Percentiles rank a stretch among this genome's conserved stretches.
Evolutionary conservation across 23 red algal genomes (phyloP).

Genomic region (Porphyridium purpureum): DNA sequence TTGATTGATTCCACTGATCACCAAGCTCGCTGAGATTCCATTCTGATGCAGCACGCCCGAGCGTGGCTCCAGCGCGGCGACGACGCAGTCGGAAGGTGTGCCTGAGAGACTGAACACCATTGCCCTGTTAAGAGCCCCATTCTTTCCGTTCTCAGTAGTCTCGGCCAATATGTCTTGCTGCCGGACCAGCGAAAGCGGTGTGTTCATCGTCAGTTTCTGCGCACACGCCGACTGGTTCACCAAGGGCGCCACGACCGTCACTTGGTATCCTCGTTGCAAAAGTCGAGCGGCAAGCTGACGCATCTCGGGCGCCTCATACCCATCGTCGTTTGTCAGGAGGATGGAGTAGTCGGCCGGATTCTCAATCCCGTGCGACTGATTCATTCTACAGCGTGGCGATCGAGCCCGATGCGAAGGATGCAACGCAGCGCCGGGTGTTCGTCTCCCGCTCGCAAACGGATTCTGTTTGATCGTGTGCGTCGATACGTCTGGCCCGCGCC

Average conservation of each 20-base stretch:
- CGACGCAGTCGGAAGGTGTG: constrained; percentile 76
- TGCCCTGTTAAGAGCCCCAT: not conserved
- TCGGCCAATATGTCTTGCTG: constrained; percentile 17
- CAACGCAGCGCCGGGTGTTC: no score
- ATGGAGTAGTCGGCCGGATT: no score
- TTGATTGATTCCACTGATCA: constrained; percentile 70
- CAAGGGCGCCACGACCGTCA: constrained; percentile 66
- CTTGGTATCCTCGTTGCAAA: constrained; percentile 11
- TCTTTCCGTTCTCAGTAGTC: constrained; percentile 1
- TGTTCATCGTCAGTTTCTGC: constrained; percentile 55
- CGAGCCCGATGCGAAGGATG: no score
- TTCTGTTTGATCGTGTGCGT: no score
- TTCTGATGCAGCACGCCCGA: constrained; percentile 21
- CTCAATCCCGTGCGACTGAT: no score
- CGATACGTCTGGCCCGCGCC: no score
- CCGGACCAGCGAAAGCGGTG: constrained; percentile 22
- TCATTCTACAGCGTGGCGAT: no score
- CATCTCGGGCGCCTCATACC: constrained; percentile 33
- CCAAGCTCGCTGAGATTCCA: constrained; percentile 13
- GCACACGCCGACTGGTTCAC: constrained; percentile 83
- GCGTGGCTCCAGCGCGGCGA: constrained; percentile 48
- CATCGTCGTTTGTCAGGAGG: constrained; percentile 93
- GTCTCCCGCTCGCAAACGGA: no score
- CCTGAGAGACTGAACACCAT: constrained; percentile 68
- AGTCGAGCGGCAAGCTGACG: constrained; percentile 28